Base-by-base conservation (phyloP, 352 stramenopile genomes). In the Aphanomyces euteiches region DNA sequence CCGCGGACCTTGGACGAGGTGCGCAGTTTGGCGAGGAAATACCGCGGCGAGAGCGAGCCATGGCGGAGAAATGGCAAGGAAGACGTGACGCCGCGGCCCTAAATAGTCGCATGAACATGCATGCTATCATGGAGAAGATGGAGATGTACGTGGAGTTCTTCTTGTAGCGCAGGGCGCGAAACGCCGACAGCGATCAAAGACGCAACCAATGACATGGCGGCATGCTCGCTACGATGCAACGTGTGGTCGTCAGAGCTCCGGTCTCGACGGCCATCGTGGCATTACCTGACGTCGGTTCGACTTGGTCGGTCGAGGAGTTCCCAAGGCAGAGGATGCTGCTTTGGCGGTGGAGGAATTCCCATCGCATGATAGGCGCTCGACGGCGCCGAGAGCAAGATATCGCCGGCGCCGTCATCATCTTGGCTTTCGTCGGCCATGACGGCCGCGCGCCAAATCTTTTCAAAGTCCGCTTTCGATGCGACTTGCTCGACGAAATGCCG, bases 91-190 rank as follows among this genome's bases (percentile, higher is more conserved):
- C 59, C 59, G 3, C 59, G 59, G 28, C 59, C 59, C 59, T 67
- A 67, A n/a, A 56, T 19, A n/a, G n/a, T n/a, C 43, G 43, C 43
- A n/a, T 50, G 43, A 50, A 21, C n/a, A n/a, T n/a, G n/a, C n/a
- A 61, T 3, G 21, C 6, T 19, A 4, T 56, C 59, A 39, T 41
- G 7, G 40, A 8, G 54, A 37, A 43, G 34, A n/a, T n/a, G n/a
- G n/a, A 38, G 28, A 37, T 28, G n/a, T 67, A 56, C 59, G 3
- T 67, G 59, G 8, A 67, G 43, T 19, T 67, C 59, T 21, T 67
- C 59, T 34, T 56, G 41, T 17, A 67, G 19, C 15, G 59, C 59
- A 5, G 59, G 59, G 5, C 43, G 39, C 3, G 59, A 36, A n/a
- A 34, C 13, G n/a, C 59, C 41, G 8, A 10, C 43, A 4, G 47